Percentiles rank a stretch among this genome's conserved stretches.
phyloP scores from a whole-genome alignment of 2,329 filamentous ascomycete genomes.

The Cladosporium austrohemisphaericum region DNA sequence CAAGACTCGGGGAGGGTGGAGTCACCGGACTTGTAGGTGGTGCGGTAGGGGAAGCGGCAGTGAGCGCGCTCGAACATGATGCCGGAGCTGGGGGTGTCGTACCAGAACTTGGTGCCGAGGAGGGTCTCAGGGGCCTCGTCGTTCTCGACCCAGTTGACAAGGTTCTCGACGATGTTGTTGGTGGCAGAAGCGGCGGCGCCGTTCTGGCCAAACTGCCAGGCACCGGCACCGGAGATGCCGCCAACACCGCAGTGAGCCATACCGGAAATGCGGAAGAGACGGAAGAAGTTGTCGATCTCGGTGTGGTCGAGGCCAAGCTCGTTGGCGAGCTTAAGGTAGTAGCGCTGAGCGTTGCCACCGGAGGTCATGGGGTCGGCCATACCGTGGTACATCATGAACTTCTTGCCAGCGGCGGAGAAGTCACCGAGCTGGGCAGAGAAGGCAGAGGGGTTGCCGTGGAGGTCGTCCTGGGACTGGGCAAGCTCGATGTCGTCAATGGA shows the following conservation, averaged over 20 bases:
- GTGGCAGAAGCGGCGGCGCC: conserved; percentile 25
- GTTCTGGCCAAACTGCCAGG: conserved; percentile 41
- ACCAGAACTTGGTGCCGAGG: conserved; percentile 44
- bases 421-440: conserved; percentile 35
- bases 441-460: conserved; percentile 41
- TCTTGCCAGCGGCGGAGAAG: conserved; percentile 41
- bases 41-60: conserved; percentile 38
- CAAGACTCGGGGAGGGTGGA: conserved; percentile 34
- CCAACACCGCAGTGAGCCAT: conserved; percentile 51
- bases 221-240: conserved; percentile 38
- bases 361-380: conserved; percentile 44
- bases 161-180: conserved; percentile 48
- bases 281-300: conserved; percentile 38
- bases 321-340: conserved; percentile 47
- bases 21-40: conserved; percentile 36
- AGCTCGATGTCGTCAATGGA: conserved; percentile 40
- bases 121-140: conserved; percentile 30
- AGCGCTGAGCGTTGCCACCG: conserved; percentile 43
- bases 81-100: conserved; percentile 39
- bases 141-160: conserved; percentile 38
- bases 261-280: conserved; percentile 52
- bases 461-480: conserved; percentile 36
- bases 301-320: conserved; percentile 38
- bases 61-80: conserved; percentile 46
- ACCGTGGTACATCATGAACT: conserved; percentile 45